phyloP scores from a whole-genome alignment of 2,329 filamentous ascomycete species.

The Pseudopithomyces chartarum region DNA sequence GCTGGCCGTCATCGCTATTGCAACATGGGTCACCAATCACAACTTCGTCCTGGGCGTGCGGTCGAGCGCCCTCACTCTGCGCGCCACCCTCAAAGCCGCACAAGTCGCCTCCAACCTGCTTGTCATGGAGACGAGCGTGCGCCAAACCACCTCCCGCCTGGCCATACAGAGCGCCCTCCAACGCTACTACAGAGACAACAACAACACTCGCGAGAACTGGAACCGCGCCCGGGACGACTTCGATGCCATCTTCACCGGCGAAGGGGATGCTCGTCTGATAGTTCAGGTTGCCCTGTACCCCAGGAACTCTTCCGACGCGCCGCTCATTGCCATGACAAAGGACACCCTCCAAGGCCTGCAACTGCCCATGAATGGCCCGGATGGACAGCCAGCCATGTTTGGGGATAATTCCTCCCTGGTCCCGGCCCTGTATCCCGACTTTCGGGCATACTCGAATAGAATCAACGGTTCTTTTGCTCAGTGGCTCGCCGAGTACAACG shows the following conservation, averaged over 20 bases:
- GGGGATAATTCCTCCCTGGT: conserved; percentile 68
- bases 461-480: conserved; percentile 43
- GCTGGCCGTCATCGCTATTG: conserved; percentile 78
- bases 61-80: conserved; percentile 65
- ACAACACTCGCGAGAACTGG: conserved; percentile 63
- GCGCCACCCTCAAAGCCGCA: conserved; percentile 84
- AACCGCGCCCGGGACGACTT: conserved; percentile 66
- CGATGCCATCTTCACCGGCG: conserved; percentile 69
- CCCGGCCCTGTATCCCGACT: conserved; percentile 74
- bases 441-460: conserved; percentile 62
- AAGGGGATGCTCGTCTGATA: conserved; percentile 55
- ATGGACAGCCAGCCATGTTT: conserved; percentile 65
- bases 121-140: conserved; percentile 75
- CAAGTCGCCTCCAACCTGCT: conserved; percentile 79
- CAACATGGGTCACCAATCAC: conserved; percentile 69
- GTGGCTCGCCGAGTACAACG: conserved; percentile 50
- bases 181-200: conserved; percentile 62
- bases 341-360: conserved; percentile 53
- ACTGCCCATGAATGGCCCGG: conserved; percentile 66
- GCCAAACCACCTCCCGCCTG: conserved; percentile 70
- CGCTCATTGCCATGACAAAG: conserved; percentile 51
- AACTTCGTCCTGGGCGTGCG: conserved; percentile 63
- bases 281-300: conserved; percentile 77
- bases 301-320: conserved; percentile 63
- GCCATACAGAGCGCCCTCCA: conserved; percentile 58